A percentile compares a stretch with the other conserved stretches of the same genome.
Evolutionary conservation across 768 basidiomycete species (phyloP).

Genomic region (Panaeolus papilionaceus): DNA sequence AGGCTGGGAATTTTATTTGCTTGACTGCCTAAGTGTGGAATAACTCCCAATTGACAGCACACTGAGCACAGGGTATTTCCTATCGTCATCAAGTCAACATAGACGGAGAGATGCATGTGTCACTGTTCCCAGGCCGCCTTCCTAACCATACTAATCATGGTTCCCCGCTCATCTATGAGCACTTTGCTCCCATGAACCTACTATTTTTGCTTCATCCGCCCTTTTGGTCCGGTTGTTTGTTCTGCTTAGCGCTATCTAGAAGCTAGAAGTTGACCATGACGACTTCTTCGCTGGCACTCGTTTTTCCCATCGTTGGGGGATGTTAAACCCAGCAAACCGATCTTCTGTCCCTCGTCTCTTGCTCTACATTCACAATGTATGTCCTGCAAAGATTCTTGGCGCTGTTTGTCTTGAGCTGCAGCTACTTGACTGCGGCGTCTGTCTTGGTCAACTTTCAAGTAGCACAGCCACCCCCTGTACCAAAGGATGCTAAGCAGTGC

Average conservation of each 20-base stretch:
- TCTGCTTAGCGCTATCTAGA: background rate
- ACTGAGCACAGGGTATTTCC: background rate
- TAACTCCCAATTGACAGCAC: too few relatives aligned
- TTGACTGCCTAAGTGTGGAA: too few relatives aligned
- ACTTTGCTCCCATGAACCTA: background rate
- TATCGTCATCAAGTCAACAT: background rate
- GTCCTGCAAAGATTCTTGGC: background rate
- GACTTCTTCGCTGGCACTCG: conserved; percentile 3
- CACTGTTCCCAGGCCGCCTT: conserved; percentile 9
- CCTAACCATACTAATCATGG: conserved; percentile 1
- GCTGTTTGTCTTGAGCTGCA: background rate
- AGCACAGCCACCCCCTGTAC: conserved; percentile 74
- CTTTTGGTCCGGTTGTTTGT: background rate
- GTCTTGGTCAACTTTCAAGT: conserved; percentile 73
- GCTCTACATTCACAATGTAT: background rate
- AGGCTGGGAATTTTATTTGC: too few relatives aligned
- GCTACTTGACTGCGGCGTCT: conserved; percentile 37
- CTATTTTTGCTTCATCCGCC: conserved; percentile 3
- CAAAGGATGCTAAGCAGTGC: conserved; percentile 63
- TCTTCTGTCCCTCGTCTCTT: background rate
- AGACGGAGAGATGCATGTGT: background rate
- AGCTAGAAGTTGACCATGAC: background rate
- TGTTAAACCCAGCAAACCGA: background rate
- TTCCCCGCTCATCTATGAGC: background rate
- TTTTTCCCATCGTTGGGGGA: background rate